phyloP scores from a whole-genome alignment of 176 grass and related monocot genomes.

The Oropetium thomaeum region DNA sequence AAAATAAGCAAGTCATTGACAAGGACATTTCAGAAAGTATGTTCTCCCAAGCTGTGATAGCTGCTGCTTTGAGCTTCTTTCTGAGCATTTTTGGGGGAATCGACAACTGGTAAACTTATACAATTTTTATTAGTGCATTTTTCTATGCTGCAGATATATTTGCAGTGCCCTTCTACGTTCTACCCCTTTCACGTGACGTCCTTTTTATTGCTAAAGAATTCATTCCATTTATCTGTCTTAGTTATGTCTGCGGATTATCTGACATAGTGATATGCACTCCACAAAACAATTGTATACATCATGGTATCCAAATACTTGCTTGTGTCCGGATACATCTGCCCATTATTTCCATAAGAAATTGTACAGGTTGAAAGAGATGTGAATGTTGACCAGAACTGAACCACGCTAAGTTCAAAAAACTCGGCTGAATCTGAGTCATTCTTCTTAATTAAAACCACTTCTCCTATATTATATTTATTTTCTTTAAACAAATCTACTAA shows the following conservation, averaged over 20 bases:
- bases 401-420: background rate
- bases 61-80: constrained; percentile 56
- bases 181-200: background rate
- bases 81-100: constrained; percentile 70
- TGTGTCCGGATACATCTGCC: background rate
- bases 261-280: background rate
- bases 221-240: background rate
- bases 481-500: background rate
- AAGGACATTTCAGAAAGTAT: constrained; percentile 62
- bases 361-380: background rate
- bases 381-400: background rate
- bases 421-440: background rate
- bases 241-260: background rate
- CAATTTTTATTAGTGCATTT: background rate
- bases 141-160: background rate
- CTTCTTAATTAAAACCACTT: background rate
- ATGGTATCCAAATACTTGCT: background rate
- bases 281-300: background rate
- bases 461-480: background rate
- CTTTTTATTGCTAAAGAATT: background rate
- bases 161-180: background rate
- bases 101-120: constrained; percentile 57
- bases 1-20: constrained; percentile 59
- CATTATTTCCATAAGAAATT: background rate
- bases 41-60: constrained; percentile 61